A percentile compares a stretch with the other conserved stretches of the same genome.
Conservation (phyloP, 208 protist genomes). For the Sergeia podlipaevii region DNA sequence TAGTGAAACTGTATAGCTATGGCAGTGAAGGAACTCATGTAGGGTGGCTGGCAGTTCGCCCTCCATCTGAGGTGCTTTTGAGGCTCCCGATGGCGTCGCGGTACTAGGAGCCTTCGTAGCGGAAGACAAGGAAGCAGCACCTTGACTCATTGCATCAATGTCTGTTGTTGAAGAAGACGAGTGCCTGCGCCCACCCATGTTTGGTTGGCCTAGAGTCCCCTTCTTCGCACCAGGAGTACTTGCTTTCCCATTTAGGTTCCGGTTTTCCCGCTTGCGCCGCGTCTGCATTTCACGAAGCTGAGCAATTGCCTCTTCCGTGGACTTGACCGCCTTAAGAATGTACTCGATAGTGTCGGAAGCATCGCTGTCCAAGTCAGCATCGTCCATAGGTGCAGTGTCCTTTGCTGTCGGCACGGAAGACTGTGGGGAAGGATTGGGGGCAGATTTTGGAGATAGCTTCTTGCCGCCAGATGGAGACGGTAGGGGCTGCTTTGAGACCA, state of each 20-base stretch:
- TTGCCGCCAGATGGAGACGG: too few species aligned
- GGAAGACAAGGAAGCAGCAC: background rate
- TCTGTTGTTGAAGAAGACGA: slow-evolving; percentile 7
- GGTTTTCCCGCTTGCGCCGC: background rate
- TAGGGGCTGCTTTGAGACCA: too few species aligned
- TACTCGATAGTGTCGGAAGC: slow-evolving; percentile 22
- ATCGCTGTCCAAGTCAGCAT: background rate
- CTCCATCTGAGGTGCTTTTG: background rate
- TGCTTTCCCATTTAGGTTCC: background rate
- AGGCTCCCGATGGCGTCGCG: background rate
- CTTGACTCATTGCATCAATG: background rate
- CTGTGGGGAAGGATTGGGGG: too few species aligned
- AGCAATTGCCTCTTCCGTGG: slow-evolving; percentile 31
- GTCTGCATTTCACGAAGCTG: slow-evolving; percentile 30
- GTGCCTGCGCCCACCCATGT: too few species aligned
- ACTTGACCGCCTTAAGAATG: slow-evolving; percentile 23
- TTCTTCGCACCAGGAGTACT: background rate
- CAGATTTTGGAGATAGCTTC: too few species aligned
- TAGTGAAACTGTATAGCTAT: slow-evolving; percentile 34
- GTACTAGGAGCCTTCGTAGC: background rate
- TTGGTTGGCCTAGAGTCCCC: too few species aligned
- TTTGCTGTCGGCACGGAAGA: too few species aligned
- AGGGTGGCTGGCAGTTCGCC: slow-evolving; percentile 35
- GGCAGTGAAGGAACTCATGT: slow-evolving; percentile 37
- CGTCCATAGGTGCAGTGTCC: too few species aligned